Evolutionary conservation across 306 rosid species (phyloP), one percentile per base, ranked within the genome.

Genomic region (Carpinus viminea): DNA sequence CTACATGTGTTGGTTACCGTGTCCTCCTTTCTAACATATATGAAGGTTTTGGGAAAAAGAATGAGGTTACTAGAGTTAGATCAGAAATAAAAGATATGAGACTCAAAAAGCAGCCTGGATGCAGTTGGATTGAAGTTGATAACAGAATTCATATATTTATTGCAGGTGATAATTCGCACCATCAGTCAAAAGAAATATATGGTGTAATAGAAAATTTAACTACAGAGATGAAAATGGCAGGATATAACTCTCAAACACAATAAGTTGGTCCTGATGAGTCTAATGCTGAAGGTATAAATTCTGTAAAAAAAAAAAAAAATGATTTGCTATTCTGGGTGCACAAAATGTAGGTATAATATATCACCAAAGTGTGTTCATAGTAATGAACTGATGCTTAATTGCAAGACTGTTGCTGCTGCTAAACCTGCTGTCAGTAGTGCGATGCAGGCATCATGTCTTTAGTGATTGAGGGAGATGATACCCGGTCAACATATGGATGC

Each of bases 121-220:
- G 89, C 62, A 80, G 87, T 57, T 80, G 89, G 87, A 80, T 80
- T 77, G 87, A 83, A 80, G 78, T 80, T 43, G 76, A 83, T n/a
- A 80, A 59, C 61, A 65, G 20, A 38, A 51, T 83, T 64, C 80
- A 79, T 51, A 28, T 50, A 9, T 83, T 86, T 66, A 56, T 59
- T 45, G 80, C 87, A 0, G 51, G 85, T 55, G 85, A 86, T 60
- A 52, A 21, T 10, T 86, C 87, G 12, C 89, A 86, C 75, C 17
- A 71, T 62, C 77, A 45, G 59, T 38, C 65, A 0, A 73, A 24
- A 31, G 89, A 80, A 80, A 77, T 86, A 73, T 77, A 83, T 80
- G 54, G 48, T 20, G 61, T 76, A 36, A 36, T 86, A 24, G 80
- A 86, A 20, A 77, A 60, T 70, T 77, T 86, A 55, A 83, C 81